Conservation (phyloP, 352 stramenopile species). For the Phytophthora tubulina region DNA sequence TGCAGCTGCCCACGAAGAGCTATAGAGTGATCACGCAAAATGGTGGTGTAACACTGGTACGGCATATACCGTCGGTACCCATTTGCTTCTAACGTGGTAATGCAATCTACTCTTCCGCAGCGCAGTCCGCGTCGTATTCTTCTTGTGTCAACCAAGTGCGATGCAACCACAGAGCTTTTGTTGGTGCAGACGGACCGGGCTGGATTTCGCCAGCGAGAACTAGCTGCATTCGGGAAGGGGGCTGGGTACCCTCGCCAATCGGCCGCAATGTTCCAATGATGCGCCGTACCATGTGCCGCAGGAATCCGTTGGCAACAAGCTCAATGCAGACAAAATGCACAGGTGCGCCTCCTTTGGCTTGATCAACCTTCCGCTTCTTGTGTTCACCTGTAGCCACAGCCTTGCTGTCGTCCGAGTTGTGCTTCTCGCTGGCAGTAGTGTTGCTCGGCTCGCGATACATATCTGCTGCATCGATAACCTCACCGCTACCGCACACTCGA, state of each 20-base stretch:
- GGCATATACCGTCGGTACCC: not conserved
- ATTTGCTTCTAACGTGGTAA: not conserved
- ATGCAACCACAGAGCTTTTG: constrained; percentile 86
- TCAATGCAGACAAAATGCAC: constrained; percentile 89
- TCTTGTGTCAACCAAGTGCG: constrained; percentile 85
- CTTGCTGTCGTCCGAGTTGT: constrained; percentile 22
- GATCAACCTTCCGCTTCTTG: constrained; percentile 55
- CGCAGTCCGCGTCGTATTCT: constrained; percentile 69
- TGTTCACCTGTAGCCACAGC: constrained; percentile 31
- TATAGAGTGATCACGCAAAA: constrained; percentile 43
- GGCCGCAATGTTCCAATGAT: constrained; percentile 85
- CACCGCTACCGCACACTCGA: constrained; percentile 57
- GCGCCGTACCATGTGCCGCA: constrained; percentile 90
- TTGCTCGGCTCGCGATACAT: constrained; percentile 34
- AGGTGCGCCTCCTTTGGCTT: constrained; percentile 22
- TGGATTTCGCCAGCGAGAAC: constrained; percentile 64
- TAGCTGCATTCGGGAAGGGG: constrained; percentile 67
- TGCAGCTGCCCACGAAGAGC: constrained; percentile 57
- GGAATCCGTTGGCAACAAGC: constrained; percentile 84
- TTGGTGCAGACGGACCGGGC: constrained; percentile 76
- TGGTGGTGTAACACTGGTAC: not conserved
- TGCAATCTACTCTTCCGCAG: constrained; percentile 32
- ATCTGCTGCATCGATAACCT: constrained; percentile 55
- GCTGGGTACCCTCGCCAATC: constrained; percentile 79
- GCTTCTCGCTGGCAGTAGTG: constrained; percentile 7